A percentile compares a stretch with the other conserved stretches of the same genome.
These are phyloP conservation scores for Colletotrichum plurivorum DNA, from an alignment of 2,329 filamentous ascomycete genomes.

Conservation along the genomic window DNA sequence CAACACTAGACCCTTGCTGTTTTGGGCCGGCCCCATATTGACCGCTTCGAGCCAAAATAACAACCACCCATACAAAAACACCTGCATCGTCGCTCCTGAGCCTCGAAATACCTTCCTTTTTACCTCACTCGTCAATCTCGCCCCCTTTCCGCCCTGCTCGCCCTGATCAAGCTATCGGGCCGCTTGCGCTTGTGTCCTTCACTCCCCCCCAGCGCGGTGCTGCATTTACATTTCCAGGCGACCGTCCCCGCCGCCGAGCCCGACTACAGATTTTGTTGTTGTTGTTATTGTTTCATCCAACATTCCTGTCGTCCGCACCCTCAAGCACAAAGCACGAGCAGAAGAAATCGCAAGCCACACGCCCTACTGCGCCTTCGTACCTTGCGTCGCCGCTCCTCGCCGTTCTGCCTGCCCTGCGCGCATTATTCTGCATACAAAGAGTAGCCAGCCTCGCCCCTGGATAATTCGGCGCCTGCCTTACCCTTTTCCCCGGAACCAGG, in stretches of 20 bases:
- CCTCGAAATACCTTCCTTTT: constrained; percentile 39
- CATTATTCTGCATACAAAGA: constrained; percentile 40
- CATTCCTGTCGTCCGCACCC: constrained; percentile 32
- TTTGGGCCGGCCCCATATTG: constrained; percentile 40
- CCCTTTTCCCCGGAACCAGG: constrained; percentile 23
- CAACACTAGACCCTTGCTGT: constrained; percentile 40
- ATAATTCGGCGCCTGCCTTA: constrained; percentile 32
- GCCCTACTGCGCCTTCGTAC: background rate
- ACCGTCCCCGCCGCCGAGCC: background rate
- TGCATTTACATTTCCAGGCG: background rate
- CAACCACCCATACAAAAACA: constrained; percentile 41
- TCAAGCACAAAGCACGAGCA: background rate
- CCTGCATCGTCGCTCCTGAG: constrained; percentile 34
- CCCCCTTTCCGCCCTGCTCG: background rate
- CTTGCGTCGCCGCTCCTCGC: constrained; percentile 12
- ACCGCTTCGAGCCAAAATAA: constrained; percentile 40
- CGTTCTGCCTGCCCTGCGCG: constrained; percentile 22
- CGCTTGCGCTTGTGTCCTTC: background rate
- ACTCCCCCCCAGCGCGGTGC: background rate
- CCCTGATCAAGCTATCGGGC: constrained; percentile 11
- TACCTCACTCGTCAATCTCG: constrained; percentile 27
- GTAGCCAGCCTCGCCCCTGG: constrained; percentile 32
- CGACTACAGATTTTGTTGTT: constrained; percentile 32
- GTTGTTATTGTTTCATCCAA: constrained; percentile 42
- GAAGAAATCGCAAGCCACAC: constrained; percentile 7